phyloP scores from a whole-genome alignment of 2,329 filamentous ascomycete species.

The Pseudogymnoascus sp. region DNA sequence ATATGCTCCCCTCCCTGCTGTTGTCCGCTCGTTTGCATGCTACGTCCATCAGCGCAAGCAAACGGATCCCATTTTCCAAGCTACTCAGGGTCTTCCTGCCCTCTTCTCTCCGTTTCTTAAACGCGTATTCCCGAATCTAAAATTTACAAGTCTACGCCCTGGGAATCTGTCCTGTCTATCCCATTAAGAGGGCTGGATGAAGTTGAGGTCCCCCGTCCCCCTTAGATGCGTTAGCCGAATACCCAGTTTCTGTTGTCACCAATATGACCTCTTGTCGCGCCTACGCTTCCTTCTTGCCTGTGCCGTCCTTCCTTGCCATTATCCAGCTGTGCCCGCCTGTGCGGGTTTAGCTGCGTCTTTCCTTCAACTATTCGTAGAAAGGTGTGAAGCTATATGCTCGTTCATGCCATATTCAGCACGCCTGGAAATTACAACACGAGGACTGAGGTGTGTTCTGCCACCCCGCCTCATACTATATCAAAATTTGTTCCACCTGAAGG shows the following conservation, averaged over 20 bases:
- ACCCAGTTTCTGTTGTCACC: background rate
- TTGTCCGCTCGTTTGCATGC: background rate
- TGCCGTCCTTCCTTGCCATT: background rate
- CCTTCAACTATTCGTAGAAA: background rate
- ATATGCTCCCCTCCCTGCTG: background rate
- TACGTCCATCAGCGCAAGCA: background rate
- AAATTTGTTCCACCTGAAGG: background rate
- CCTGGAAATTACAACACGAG: background rate
- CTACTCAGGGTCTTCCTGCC: background rate
- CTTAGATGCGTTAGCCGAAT: background rate
- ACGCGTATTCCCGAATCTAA: background rate
- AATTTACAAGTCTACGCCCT: background rate
- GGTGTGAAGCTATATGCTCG: background rate
- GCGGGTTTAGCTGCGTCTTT: background rate
- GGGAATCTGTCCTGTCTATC: background rate
- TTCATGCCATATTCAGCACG: background rate
- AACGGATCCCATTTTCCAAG: background rate
- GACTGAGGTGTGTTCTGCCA: background rate
- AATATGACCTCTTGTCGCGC: background rate
- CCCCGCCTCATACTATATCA: background rate
- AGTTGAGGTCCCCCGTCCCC: background rate
- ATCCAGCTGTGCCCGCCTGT: background rate
- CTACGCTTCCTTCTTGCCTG: background rate
- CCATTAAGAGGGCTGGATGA: background rate
- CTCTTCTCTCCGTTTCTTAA: background rate